These are phyloP conservation scores for Polyplosphaeria fusca DNA, from an alignment of 495 filamentous ascomycete species.

Conservation along the genomic window DNA sequence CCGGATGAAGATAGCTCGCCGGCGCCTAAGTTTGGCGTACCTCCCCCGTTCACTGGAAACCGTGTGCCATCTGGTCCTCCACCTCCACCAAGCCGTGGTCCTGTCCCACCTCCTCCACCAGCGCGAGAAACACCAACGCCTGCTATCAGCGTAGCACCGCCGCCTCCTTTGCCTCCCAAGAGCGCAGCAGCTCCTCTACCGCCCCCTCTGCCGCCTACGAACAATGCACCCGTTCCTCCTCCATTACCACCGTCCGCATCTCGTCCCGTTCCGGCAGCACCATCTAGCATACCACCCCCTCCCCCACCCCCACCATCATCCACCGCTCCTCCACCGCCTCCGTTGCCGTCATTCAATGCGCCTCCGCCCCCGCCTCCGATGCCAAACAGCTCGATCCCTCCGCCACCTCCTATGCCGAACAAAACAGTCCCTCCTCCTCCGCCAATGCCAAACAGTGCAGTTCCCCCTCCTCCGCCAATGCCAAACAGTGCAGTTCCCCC, in stretches of 20 bases:
- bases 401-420: slow-evolving; percentile 9
- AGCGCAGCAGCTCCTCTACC: slow-evolving; percentile 46
- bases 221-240: slow-evolving; percentile 33
- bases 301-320: slow-evolving; percentile 35
- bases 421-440: slow-evolving; percentile 25
- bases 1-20: slow-evolving; percentile 56
- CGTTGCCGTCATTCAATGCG: slow-evolving; percentile 39
- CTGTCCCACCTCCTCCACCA: slow-evolving; percentile 47
- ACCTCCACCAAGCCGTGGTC: slow-evolving; percentile 67
- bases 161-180: slow-evolving; percentile 71
- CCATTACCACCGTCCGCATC: slow-evolving; percentile 28
- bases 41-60: slow-evolving; percentile 75
- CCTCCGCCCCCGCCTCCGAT: slow-evolving; percentile 34
- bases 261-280: slow-evolving; percentile 42
- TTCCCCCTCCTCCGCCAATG: slow-evolving; percentile 46
- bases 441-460: background rate
- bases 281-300: slow-evolving; percentile 56
- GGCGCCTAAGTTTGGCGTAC: slow-evolving; percentile 64
- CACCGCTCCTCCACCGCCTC: slow-evolving; percentile 45
- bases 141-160: slow-evolving; percentile 46
- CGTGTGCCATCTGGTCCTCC: slow-evolving; percentile 63
- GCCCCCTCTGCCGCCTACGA: slow-evolving; percentile 27
- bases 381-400: slow-evolving; percentile 3
- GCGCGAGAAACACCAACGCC: slow-evolving; percentile 43
- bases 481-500: slow-evolving; percentile 30